phyloP scores from a whole-genome alignment of 805 yeast species.

The Candida golubevii region DNA sequence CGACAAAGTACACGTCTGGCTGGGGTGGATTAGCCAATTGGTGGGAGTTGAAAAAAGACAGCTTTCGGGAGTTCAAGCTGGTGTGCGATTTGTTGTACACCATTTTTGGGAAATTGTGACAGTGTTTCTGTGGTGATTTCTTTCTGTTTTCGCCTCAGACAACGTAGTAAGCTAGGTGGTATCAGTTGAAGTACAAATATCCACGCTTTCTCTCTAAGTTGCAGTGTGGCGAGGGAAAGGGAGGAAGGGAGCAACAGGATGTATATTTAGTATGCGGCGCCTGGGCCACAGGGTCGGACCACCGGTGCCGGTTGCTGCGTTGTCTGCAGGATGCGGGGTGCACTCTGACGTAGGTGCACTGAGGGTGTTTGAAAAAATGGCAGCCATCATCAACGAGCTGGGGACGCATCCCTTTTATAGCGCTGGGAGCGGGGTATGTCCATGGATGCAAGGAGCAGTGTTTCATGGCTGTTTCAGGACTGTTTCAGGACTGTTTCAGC shows the following conservation, averaged over 20 bases:
- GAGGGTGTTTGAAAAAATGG: not conserved
- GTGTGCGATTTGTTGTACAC: slow-evolving; percentile 34
- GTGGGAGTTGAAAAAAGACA: slow-evolving; percentile 34
- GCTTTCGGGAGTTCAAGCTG: slow-evolving; percentile 35
- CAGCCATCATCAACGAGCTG: not conserved
- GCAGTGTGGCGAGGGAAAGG: not conserved
- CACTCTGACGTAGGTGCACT: slow-evolving; percentile 4
- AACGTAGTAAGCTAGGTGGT: not conserved
- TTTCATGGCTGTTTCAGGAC: no score
- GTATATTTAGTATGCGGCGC: not conserved
- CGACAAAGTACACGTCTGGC: slow-evolving; percentile 57
- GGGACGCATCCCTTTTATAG: no score
- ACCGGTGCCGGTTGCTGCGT: slow-evolving; percentile 8
- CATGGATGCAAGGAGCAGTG: no score
- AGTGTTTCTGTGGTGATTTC: no score
- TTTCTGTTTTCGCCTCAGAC: not conserved
- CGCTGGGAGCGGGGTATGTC: no score
- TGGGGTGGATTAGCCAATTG: slow-evolving; percentile 35
- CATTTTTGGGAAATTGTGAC: not conserved
- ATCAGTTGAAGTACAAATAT: no score
- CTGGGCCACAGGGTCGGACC: not conserved
- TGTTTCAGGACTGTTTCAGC: no score
- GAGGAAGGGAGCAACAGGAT: not conserved
- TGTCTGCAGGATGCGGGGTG: slow-evolving; percentile 13
- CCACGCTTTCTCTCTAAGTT: no score